Evolutionary conservation across 306 rosid species (phyloP), one percentile per base, ranked within the genome.

Genomic region (Crotalaria pallida): DNA sequence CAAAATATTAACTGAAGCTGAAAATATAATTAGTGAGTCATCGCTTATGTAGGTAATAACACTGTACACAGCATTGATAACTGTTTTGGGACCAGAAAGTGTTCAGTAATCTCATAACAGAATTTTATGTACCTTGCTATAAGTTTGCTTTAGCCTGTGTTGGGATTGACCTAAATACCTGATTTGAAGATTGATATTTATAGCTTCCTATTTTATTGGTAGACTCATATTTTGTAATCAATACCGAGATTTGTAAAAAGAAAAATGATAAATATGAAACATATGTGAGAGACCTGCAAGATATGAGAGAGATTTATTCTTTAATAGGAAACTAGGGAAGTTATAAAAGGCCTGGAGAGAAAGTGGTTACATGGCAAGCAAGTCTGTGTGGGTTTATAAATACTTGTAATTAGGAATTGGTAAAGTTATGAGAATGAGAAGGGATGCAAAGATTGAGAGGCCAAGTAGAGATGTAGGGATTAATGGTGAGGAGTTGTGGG

Each of bases 71-170:
- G 57, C 61, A 65, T 17, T 65, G 55, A 21, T 18, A 49, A 40
- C 60, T 63, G 57, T 43, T 68, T 17, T 74, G 51, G 78, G 71
- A 58, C 62, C 50, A 57, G 49, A 55, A 51, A 72, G 65, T 47
- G 64, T 44, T 44, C 58, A 65, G 22, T 58, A 77, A 44, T 24
- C 77, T 69, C 65, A 38, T 57, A 26, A 15, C 31, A 38, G 10
- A 58, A 15, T 26, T 26, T 58, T 29, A 21, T 52, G 44, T 67
- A 53, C 51, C 67, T 52, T 57, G 51, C 43, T 31, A 73, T 61
- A 67, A 33, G 55, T 15, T 29, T 63, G 31, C 52, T 5, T n/a
- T 69, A 71, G 18, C 58, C 73, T 34, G 41, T 34, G 10, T 34
- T 34, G 41, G 41, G 11, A 8, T 34, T 8, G 11, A 34, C 6